Evolutionary conservation across 306 rosid species (phyloP), one percentile per base, ranked within the genome.

Genomic region (Cucurbita pepo): DNA sequence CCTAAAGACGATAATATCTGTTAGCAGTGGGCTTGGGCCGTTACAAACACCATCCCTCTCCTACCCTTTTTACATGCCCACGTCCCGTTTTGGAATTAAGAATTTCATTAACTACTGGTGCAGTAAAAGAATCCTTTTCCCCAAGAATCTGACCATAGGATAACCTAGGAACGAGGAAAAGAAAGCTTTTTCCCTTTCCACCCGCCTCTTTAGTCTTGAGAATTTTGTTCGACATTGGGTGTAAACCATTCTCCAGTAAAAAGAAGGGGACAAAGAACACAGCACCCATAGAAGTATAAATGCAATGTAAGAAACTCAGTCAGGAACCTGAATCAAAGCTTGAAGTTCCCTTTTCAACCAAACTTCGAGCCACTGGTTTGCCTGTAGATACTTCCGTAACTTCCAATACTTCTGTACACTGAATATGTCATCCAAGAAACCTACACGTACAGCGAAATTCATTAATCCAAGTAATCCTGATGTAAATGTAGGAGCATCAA

Each of bases 301-400:
- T 44, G 41, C n/a, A 25, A 43, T 12, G 50, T 8, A 62, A 40
- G 30, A 38, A 62, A 38, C 22, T 7, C n/a, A 38, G 18, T 7
- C 50, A 65, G 11, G 56, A 54, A 93, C 97, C 96, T 94, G 97
- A 51, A 76, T 74, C 65, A 90, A 84, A 56, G 95, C 89, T 83
- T 94, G 95, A 83, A 89, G 86, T 82, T 94, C 98, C 87, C 96
- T 83, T 83, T 58, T 89, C 87, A 90, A 79, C 97, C 96, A 90
- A 77, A 64, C 75, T 73, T 82, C 83, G 69, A 90, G 94, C 98
- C 95, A 94, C 41, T 54, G 36, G 54, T 90, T 94, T 66, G 84
- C 91, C 75, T 87, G 97, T 63, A 52, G 75, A 80, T 86, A 85
- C 80, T 86, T 89, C 0, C 14, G 53, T 73, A 86, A 83, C 62